These are phyloP conservation scores for Cytospora piceicola DNA, from an alignment of 2,329 filamentous ascomycete species.

Conservation along the genomic window DNA sequence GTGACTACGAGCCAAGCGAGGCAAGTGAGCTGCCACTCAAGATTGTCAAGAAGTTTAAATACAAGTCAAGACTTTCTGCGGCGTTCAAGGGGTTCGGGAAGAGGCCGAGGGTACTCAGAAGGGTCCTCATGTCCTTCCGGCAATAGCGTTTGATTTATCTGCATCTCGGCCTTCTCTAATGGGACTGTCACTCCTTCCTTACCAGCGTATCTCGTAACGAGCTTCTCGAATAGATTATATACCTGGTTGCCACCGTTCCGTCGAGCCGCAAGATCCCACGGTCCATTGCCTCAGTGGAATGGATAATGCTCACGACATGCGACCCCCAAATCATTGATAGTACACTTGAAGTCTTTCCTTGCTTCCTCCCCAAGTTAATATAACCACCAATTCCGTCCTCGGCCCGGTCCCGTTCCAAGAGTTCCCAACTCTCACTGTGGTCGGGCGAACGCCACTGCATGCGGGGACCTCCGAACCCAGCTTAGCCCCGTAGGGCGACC, in stretches of 20 bases:
- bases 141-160: neutral
- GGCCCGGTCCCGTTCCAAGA: neutral
- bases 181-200: fast-evolving
- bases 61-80: neutral
- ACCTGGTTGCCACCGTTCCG: neutral
- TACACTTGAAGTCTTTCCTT: no score
- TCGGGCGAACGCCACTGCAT: conserved; percentile 14
- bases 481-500: neutral
- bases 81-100: neutral
- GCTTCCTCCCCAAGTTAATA: no score
- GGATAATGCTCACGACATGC: neutral
- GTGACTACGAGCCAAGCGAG: neutral
- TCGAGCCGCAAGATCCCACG: neutral
- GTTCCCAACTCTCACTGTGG: neutral
- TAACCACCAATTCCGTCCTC: neutral
- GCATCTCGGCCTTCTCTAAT: neutral
- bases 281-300: neutral
- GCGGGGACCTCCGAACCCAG: conserved; percentile 3
- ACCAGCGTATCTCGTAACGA: neutral
- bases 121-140: neutral
- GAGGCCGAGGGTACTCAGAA: neutral
- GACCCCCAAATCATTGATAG: no score
- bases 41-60: neutral
- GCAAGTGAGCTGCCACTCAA: neutral
- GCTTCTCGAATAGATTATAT: neutral